phyloP scores from a whole-genome alignment of 2,329 filamentous ascomycete species.

The Plectosphaerella sp. region DNA sequence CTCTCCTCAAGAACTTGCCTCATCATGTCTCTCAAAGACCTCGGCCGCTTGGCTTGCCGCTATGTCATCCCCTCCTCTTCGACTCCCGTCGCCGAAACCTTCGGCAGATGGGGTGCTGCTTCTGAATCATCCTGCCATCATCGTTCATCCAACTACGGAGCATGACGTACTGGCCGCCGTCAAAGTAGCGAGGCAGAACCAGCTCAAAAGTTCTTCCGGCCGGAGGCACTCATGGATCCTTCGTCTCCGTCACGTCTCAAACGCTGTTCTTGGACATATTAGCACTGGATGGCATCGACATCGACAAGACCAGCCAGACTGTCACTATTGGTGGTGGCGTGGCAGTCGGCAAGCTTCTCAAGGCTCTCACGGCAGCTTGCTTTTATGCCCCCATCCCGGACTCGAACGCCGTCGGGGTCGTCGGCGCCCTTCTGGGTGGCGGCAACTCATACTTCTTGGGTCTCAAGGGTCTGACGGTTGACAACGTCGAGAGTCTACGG shows the following conservation, averaged over 20 bases:
- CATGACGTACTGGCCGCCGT: constrained; percentile 21
- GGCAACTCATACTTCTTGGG: constrained; percentile 21
- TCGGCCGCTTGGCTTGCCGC: background rate
- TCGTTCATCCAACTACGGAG: constrained; percentile 21
- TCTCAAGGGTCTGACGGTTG: constrained; percentile 25
- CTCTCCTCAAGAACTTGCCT: background rate
- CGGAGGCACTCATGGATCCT: constrained; percentile 24
- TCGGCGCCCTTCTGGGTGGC: constrained; percentile 20
- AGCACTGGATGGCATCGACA: constrained; percentile 19
- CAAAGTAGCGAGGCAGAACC: constrained; percentile 18
- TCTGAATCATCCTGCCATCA: constrained; percentile 18
- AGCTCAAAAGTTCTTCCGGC: constrained; percentile 20
- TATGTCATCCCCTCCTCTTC: background rate
- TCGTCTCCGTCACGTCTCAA: constrained; percentile 19
- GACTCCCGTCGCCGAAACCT: constrained; percentile 1
- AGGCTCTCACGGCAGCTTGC: constrained; percentile 14
- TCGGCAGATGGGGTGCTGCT: constrained; percentile 25
- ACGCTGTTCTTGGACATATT: constrained; percentile 28
- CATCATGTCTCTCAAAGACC: background rate
- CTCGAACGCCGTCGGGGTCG: constrained; percentile 17
- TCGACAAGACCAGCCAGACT: constrained; percentile 17
- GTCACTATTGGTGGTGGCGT: constrained; percentile 25
- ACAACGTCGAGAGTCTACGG: constrained; percentile 21
- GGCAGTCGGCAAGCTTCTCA: constrained; percentile 18
- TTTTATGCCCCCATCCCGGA: constrained; percentile 25